These are phyloP conservation scores for Trichocomaceae sp. DNA, from an alignment of 2,329 filamentous ascomycete species.

Conservation along the genomic window DNA sequence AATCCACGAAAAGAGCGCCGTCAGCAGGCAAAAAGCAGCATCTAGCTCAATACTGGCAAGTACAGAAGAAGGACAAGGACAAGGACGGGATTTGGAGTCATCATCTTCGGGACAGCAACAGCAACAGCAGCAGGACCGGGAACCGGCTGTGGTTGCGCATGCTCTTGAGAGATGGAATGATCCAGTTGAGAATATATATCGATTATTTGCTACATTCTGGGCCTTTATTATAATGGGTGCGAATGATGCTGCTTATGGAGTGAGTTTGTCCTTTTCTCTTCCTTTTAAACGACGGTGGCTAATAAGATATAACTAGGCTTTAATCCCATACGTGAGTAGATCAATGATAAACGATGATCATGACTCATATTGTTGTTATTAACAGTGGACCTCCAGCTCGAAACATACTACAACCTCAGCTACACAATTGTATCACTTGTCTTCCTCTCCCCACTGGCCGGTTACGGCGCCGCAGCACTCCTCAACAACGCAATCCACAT, in stretches of 20 bases:
- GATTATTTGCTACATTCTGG: conserved; percentile 51
- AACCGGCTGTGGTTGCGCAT: conserved; percentile 3
- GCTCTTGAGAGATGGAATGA: conserved; percentile 44
- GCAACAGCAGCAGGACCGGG: no score
- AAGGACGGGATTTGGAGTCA: neutral
- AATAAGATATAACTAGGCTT: conserved; percentile 29
- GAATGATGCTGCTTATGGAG: conserved; percentile 54
- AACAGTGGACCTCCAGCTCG: conserved; percentile 36
- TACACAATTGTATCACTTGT: conserved; percentile 46
- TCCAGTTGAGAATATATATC: conserved; percentile 44
- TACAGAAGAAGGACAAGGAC: no score
- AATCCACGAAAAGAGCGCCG: neutral
- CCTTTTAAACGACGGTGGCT: neutral
- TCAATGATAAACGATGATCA: neutral
- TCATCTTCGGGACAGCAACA: neutral
- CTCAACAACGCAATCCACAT: conserved; percentile 40
- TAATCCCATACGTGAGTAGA: conserved; percentile 47
- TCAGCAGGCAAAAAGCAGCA: neutral
- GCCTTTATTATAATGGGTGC: conserved; percentile 53
- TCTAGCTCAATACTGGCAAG: neutral
- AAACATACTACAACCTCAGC: conserved; percentile 41
- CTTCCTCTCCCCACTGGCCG: conserved; percentile 44
- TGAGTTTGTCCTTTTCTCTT: conserved; percentile 29
- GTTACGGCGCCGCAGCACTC: conserved; percentile 43
- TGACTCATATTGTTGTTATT: neutral